These are phyloP conservation scores for Alternaria sp. DNA, from an alignment of 2,329 filamentous ascomycete species.

Conservation along the genomic window DNA sequence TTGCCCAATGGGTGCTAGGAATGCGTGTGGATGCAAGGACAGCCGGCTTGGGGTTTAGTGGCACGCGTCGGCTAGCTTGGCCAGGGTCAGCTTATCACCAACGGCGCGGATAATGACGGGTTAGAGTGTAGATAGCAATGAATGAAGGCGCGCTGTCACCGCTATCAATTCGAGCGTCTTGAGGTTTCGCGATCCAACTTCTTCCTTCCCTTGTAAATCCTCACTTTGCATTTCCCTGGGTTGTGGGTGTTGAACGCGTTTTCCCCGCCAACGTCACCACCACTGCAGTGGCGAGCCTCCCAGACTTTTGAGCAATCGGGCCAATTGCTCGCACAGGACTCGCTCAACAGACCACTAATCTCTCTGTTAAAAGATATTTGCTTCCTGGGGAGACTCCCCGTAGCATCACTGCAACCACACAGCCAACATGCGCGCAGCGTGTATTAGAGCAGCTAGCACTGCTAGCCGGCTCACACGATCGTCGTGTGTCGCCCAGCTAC, in stretches of 20 bases:
- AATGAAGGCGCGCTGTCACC: not conserved
- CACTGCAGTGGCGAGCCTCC: constrained; percentile 1
- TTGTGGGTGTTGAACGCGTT: not conserved
- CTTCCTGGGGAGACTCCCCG: not conserved
- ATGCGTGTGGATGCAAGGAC: constrained; percentile 21
- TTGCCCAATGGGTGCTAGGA: constrained; percentile 22
- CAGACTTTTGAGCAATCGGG: not conserved
- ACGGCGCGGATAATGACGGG: constrained; percentile 23
- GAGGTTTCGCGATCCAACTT: constrained; percentile 7
- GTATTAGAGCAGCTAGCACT: constrained; percentile 41
- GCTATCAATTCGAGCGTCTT: not conserved
- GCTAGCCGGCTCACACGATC: constrained; percentile 35
- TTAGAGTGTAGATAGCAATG: constrained; percentile 8
- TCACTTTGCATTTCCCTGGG: not conserved
- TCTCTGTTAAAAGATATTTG: not conserved
- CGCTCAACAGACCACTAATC: not conserved
- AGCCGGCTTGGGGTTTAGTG: constrained; percentile 20
- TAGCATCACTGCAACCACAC: not conserved
- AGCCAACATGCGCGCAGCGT: constrained; percentile 40
- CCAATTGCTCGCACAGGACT: not conserved
- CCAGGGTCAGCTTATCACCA: constrained; percentile 18
- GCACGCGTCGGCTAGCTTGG: constrained; percentile 10
- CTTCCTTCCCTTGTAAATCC: not conserved
- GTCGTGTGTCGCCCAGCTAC: constrained; percentile 26
- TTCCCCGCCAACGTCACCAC: not conserved